These are phyloP conservation scores for Cryomyces minteri DNA, from an alignment of 495 filamentous ascomycete species.

Conservation along the genomic window DNA sequence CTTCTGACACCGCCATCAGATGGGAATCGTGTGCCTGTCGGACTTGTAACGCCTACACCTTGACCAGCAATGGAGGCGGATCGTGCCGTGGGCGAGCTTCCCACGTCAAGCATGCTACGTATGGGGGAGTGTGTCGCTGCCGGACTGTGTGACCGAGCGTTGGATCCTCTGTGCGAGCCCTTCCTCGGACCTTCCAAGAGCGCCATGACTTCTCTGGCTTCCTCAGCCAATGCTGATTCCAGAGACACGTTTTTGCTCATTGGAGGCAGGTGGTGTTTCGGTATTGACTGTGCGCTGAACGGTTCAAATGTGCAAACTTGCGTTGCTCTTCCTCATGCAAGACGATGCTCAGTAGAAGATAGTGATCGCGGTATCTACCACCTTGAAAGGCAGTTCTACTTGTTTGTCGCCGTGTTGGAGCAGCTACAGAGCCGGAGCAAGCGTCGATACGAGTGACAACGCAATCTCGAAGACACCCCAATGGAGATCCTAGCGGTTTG, in stretches of 20 bases:
- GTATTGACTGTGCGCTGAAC: no score
- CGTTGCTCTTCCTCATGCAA: no score
- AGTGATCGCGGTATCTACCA: no score
- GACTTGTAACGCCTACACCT: conserved; percentile 3
- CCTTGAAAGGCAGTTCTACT: no score
- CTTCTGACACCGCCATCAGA: not conserved
- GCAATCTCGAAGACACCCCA: no score
- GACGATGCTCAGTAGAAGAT: no score
- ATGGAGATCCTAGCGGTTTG: no score
- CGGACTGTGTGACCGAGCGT: conserved; percentile 19
- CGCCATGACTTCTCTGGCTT: conserved; percentile 49
- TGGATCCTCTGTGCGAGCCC: not conserved
- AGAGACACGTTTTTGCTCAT: conserved; percentile 30
- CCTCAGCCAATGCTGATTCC: conserved; percentile 53
- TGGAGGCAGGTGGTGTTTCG: no score
- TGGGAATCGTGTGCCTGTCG: not conserved
- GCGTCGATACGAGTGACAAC: no score
- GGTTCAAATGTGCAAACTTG: no score
- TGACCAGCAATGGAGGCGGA: conserved; percentile 25
- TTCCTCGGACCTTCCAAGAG: conserved; percentile 29
- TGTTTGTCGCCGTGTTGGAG: no score
- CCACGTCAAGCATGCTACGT: conserved; percentile 43
- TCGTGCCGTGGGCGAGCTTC: conserved; percentile 17
- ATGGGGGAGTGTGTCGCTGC: conserved; percentile 28
- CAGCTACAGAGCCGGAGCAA: no score